A percentile compares a stretch with the other conserved stretches of the same genome.
These are phyloP conservation scores for Suillus tomentosus DNA, from an alignment of 768 basidiomycete genomes.

Conservation along the genomic window DNA sequence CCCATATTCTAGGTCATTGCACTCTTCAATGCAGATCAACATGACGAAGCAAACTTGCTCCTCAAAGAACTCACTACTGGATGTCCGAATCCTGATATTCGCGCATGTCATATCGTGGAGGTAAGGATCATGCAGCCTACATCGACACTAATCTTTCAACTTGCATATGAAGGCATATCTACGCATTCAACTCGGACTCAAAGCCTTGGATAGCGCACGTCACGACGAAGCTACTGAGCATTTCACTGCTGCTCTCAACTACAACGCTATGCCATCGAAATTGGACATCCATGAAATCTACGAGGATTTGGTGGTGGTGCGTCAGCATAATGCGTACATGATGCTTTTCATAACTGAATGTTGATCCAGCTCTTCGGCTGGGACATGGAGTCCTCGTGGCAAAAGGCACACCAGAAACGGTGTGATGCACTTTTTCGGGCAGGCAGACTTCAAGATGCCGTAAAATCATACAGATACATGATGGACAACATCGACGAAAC, in stretches of 20 bases:
- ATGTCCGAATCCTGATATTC: not conserved
- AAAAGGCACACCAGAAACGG: not conserved
- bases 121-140: not conserved
- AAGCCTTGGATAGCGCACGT: not conserved
- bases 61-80: not conserved
- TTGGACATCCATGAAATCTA: not conserved
- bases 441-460: not conserved
- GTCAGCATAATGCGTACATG: no score
- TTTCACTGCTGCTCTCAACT: not conserved
- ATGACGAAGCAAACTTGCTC: not conserved
- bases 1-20: not conserved
- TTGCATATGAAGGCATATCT: not conserved
- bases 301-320: not conserved
- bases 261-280: not conserved
- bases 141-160: not conserved
- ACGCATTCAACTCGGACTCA: not conserved
- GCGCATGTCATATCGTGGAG: not conserved
- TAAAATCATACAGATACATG: not conserved
- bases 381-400: not conserved
- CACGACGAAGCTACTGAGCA: not conserved
- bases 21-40: not conserved
- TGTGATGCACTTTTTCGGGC: not conserved
- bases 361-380: not conserved
- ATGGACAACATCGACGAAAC: not conserved
- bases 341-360: no score